phyloP scores from a whole-genome alignment of 169 alveolate genomes.

The Eimeria tenella region DNA sequence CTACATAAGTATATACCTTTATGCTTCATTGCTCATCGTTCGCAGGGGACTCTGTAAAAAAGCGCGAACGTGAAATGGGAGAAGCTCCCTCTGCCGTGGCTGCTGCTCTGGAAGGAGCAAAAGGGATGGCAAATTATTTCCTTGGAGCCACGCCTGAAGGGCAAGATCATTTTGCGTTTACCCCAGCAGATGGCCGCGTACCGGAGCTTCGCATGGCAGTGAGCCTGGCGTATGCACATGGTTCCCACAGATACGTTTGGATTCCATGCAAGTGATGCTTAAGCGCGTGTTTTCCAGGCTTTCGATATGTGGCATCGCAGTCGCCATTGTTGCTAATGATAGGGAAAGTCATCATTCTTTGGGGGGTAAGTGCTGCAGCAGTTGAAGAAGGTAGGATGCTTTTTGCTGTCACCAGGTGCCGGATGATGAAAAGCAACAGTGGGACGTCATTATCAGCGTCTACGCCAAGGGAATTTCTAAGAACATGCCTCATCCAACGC shows the following conservation, averaged over 20 bases:
- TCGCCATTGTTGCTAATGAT: too few species aligned
- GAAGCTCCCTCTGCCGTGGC: conserved; percentile 70
- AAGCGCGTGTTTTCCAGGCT: too few species aligned
- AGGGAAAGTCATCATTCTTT: too few species aligned
- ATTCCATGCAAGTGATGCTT: background rate
- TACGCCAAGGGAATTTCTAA: conserved; percentile 80
- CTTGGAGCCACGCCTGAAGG: conserved; percentile 75
- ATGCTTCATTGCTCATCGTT: background rate
- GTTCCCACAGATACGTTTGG: background rate
- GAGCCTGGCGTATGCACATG: background rate
- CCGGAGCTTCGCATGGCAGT: conserved; percentile 77
- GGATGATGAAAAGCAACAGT: conserved; percentile 87
- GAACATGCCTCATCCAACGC: conserved; percentile 75
- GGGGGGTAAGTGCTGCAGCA: too few species aligned
- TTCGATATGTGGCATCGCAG: too few species aligned
- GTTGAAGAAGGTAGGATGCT: background rate
- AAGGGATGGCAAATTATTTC: conserved; percentile 76
- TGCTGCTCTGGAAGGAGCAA: conserved; percentile 77
- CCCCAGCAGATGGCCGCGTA: conserved; percentile 76
- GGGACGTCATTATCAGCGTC: conserved; percentile 89
- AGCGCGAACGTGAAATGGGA: conserved; percentile 72
- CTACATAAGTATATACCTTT: too few species aligned
- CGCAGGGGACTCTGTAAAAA: conserved; percentile 62
- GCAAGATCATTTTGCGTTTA: conserved; percentile 67
- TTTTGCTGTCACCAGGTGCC: conserved; percentile 82